Evolutionary conservation across 805 yeast species (phyloP).

Genomic region (Maudiozyma saulgeensis): DNA sequence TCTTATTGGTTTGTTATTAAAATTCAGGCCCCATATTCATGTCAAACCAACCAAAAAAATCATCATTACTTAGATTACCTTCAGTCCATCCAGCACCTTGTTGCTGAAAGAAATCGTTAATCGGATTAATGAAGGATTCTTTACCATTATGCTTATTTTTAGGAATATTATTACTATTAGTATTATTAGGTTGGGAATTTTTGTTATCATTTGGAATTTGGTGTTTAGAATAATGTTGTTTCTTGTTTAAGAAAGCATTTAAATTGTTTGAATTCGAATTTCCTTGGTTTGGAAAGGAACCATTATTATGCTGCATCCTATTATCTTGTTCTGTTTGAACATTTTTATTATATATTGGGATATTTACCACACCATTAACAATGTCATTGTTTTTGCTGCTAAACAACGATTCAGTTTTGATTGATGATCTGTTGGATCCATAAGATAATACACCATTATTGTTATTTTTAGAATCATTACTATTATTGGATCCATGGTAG

Average conservation of each 20-base stretch:
- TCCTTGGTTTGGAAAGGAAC: neutral
- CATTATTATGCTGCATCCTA: neutral
- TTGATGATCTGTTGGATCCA: neutral
- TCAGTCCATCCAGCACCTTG: conserved; percentile 83
- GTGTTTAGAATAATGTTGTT: neutral
- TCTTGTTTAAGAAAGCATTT: neutral
- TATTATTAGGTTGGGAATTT: neutral
- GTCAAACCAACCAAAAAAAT: conserved; percentile 90
- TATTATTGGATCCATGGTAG: neutral
- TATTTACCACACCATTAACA: no score
- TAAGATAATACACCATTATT: neutral
- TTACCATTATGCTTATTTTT: neutral
- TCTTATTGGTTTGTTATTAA: neutral
- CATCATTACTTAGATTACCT: conserved; percentile 55
- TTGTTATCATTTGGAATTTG: neutral
- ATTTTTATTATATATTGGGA: no score
- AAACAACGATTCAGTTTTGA: neutral
- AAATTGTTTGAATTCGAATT: neutral
- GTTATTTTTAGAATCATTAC: neutral
- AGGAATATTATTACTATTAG: neutral
- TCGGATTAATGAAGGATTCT: conserved; percentile 2
- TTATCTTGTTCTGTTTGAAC: neutral
- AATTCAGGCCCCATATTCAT: conserved; percentile 62
- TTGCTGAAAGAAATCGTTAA: conserved; percentile 63
- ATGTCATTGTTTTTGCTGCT: neutral